phyloP scores from a whole-genome alignment of 2,329 filamentous ascomycete genomes.

The Phialophora verrucosa region DNA sequence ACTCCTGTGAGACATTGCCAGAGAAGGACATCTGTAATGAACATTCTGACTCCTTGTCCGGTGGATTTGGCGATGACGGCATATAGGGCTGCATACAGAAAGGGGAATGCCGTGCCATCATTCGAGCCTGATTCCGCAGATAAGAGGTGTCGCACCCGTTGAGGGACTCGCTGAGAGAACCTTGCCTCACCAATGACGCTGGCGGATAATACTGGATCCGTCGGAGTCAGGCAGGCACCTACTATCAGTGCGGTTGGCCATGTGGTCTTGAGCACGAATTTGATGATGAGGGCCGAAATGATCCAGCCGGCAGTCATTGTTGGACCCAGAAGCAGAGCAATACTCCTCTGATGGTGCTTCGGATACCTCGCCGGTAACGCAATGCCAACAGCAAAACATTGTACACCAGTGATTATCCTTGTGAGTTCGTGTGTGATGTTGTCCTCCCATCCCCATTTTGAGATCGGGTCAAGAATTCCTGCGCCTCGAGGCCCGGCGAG shows the following conservation, averaged over 20 bases:
- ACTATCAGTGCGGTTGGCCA: conserved; percentile 57
- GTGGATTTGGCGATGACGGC: conserved; percentile 49
- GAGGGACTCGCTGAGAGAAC: conserved; percentile 60
- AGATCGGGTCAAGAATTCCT: conserved; percentile 73
- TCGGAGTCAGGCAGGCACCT: conserved; percentile 62
- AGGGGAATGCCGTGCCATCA: conserved; percentile 61
- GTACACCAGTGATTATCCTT: conserved; percentile 85
- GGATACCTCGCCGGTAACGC: conserved; percentile 79
- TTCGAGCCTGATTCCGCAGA: conserved; percentile 63
- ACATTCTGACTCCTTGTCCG: conserved; percentile 55
- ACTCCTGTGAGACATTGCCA: conserved; percentile 61
- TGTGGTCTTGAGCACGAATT: conserved; percentile 54
- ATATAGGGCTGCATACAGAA: conserved; percentile 60
- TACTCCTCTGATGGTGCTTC: conserved; percentile 57
- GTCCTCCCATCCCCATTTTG: conserved; percentile 80
- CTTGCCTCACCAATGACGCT: conserved; percentile 60
- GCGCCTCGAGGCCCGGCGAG: conserved; percentile 87
- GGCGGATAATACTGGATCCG: conserved; percentile 62
- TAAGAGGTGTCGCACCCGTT: conserved; percentile 58
- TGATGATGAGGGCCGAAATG: conserved; percentile 55
- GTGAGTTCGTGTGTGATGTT: conserved; percentile 89
- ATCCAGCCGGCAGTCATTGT: conserved; percentile 68
- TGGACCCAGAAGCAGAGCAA: conserved; percentile 57
- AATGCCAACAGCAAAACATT: conserved; percentile 90
- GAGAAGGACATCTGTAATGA: conserved; percentile 60